Conservation (phyloP, 768 basidiomycete species). For the Leccinum ochraceum region DNA sequence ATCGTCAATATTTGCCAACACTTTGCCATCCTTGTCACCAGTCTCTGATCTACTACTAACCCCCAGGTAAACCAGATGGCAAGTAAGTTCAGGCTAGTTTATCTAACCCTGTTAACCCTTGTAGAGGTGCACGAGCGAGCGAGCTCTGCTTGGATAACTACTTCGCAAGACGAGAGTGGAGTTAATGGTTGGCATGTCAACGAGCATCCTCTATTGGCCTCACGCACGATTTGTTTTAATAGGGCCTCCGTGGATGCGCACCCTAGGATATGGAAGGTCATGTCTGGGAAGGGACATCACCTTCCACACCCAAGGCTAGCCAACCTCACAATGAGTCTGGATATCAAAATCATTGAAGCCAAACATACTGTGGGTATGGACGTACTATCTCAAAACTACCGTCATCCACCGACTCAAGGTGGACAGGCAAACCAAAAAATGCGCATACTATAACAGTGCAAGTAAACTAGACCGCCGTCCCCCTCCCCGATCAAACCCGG, state of each 20-base stretch:
- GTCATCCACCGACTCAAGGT: background rate
- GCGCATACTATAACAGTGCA: conserved; percentile 3
- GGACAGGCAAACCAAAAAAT: background rate
- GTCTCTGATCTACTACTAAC: no score
- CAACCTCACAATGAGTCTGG: background rate
- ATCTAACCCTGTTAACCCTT: no score
- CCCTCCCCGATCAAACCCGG: no score
- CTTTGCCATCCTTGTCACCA: no score
- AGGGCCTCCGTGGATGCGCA: background rate
- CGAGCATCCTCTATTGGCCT: no score
- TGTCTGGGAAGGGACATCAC: background rate
- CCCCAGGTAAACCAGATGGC: no score
- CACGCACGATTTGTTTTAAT: background rate
- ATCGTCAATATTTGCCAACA: no score
- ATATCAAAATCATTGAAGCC: background rate
- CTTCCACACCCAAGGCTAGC: background rate
- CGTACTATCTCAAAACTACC: background rate
- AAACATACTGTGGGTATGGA: background rate
- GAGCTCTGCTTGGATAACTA: no score
- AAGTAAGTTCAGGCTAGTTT: no score
- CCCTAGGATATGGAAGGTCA: background rate
- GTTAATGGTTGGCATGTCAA: no score
- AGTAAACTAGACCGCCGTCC: background rate
- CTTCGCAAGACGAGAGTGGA: no score
- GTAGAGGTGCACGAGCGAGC: no score